phyloP scores from a whole-genome alignment of 169 alveolate genomes.

The Plasmodium gaboni region DNA sequence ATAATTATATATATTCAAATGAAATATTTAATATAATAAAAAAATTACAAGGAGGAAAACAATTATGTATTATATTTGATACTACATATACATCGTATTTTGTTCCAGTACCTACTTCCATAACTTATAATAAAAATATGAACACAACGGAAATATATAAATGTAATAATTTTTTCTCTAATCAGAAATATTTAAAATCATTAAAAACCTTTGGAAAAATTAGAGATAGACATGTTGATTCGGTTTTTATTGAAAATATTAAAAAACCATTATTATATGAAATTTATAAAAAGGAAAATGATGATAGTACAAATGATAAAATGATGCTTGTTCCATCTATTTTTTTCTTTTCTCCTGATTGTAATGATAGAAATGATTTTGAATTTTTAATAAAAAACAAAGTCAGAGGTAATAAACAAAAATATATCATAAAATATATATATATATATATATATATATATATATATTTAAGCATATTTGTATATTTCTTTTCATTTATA shows the following conservation, averaged over 20 bases:
- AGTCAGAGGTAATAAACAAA: constrained; percentile 39
- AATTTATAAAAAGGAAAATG: constrained; percentile 18
- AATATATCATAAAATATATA: background rate
- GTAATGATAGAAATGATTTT: constrained; percentile 33
- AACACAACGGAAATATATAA: constrained; percentile 47
- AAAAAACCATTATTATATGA: constrained; percentile 25
- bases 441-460: constrained; percentile 3
- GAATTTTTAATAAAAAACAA: constrained; percentile 36
- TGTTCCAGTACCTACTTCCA: constrained; percentile 36
- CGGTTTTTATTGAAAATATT: constrained; percentile 50
- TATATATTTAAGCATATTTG: background rate
- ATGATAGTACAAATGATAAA: background rate
- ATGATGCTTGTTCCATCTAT: constrained; percentile 36
- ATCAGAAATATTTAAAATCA: constrained; percentile 29
- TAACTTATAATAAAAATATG: constrained; percentile 57
- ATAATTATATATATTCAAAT: constrained; percentile 70
- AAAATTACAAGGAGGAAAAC: constrained; percentile 73
- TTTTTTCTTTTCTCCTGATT: constrained; percentile 72
- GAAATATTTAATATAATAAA: constrained; percentile 57
- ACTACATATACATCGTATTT: constrained; percentile 69
- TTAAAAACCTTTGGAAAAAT: constrained; percentile 47
- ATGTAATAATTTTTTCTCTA: constrained; percentile 11
- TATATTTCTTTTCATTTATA: background rate
- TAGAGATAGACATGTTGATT: constrained; percentile 55
- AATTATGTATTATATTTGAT: constrained; percentile 61